Conservation (phyloP, 2,329 filamentous ascomycete genomes). For the Fusarium piperis region DNA sequence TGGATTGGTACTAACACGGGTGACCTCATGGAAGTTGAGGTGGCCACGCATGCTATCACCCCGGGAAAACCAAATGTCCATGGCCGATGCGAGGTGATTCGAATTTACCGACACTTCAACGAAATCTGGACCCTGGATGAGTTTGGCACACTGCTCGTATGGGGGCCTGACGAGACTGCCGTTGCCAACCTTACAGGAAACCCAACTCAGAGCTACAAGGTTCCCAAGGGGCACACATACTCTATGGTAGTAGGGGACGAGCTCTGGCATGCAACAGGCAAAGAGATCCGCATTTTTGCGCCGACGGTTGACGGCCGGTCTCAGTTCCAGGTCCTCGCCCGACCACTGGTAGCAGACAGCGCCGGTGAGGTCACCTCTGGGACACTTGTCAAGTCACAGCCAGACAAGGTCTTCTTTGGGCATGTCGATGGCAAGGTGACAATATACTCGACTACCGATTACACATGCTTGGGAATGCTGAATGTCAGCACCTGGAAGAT, state of each 20-base stretch:
- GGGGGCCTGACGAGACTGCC: constrained; percentile 78
- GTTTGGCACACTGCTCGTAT: constrained; percentile 84
- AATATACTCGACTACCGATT: constrained; percentile 85
- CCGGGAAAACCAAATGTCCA: constrained; percentile 77
- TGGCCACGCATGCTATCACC: constrained; percentile 76
- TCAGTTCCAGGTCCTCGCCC: constrained; percentile 79
- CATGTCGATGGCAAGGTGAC: constrained; percentile 94
- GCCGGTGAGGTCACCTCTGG: constrained; percentile 90
- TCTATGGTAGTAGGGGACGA: constrained; percentile 87
- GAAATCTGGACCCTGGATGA: constrained; percentile 97
- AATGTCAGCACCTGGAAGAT: constrained; percentile 96
- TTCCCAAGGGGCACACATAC: constrained; percentile 85
- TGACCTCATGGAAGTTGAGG: constrained; percentile 89
- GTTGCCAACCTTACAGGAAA: constrained; percentile 78
- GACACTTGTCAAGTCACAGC: constrained; percentile 76
- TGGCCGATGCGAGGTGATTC: constrained; percentile 79
- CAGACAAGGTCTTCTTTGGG: constrained; percentile 86
- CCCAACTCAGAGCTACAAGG: constrained; percentile 77
- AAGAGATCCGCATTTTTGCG: constrained; percentile 85
- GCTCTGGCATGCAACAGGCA: constrained; percentile 89
- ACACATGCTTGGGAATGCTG: constrained; percentile 79
- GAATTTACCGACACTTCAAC: constrained; percentile 85
- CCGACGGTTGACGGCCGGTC: constrained; percentile 74
- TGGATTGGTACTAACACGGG: constrained; percentile 93
- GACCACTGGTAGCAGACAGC: constrained; percentile 75